Evolutionary conservation across 305 asterid species (phyloP), one percentile per base, ranked within the genome.

Genomic region (Ajuga reptans): DNA sequence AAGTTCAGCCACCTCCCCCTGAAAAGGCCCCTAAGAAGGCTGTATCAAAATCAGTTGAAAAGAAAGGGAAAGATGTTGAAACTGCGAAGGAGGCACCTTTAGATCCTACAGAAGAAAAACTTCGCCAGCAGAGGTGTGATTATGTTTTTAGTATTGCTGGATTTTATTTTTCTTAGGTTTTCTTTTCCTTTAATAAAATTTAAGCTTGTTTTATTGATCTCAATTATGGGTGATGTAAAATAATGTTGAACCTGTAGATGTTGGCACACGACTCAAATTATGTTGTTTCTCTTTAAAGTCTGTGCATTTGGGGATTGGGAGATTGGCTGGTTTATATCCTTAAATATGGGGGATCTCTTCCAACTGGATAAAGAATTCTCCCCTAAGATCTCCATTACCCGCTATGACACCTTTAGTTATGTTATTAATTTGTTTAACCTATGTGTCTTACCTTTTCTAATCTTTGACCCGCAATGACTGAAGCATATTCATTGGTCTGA

Each of bases 81-180:
- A 74, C 69, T 41, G 65, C 46, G n/a, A 76, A 71, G 50, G 87
- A 76, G 66, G 90, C 66, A 61, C 88, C 89, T 14, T 74, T 88
- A 71, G 95, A 93, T 81, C 95, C 98, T 29, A 1, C 68, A 18
- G 76, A 76, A 74, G 86, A 79, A 70, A 82, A 82, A 47, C 80
- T 82, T 69, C 83, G 81, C 55, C 93, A 85, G 78, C 95, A 87
- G 75, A 85, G 96, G 91, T 89, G 62, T 34, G 73, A 45, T 68
- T 24, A n/a, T 36, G 33, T 36, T 37, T 39, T 37, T 50, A 12
- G 33, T 6, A 17, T 31, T 9, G n/a, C 67, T 45, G 12, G n/a
- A 27, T 59, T 34, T 7, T 0, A 21, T 17, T 18, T 51, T 43
- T 43, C 47, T 33, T 36, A 18, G 18, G 9, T 18, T 21, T 39